Evolutionary conservation across 352 stramenopile genomes (phyloP).

Genomic region (Phytophthora quininea): DNA sequence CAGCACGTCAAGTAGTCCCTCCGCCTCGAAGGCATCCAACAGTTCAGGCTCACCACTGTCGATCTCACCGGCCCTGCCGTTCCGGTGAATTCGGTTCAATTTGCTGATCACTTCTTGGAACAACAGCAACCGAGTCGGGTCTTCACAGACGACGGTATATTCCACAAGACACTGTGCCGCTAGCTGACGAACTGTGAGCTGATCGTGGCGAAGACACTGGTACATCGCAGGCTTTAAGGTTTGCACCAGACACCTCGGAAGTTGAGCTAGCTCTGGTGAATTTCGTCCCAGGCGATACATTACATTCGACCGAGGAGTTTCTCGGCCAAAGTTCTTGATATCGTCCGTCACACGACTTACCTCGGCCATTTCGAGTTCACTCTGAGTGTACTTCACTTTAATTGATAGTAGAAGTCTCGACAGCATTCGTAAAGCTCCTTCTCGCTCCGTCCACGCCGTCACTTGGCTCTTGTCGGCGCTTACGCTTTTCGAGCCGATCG

Average conservation of each 20-base stretch:
- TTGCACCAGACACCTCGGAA: slow-evolving; percentile 37
- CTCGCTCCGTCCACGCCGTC: slow-evolving; percentile 48
- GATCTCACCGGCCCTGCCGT: slow-evolving; percentile 4
- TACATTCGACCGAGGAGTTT: neutral
- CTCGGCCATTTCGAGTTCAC: slow-evolving; percentile 10
- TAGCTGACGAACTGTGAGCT: slow-evolving; percentile 60
- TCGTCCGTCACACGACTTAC: slow-evolving; percentile 30
- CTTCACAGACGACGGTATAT: slow-evolving; percentile 58
- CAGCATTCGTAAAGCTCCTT: slow-evolving; percentile 56
- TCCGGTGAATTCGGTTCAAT: slow-evolving; percentile 61
- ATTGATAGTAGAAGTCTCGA: slow-evolving; percentile 43
- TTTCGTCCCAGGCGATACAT: slow-evolving; percentile 40
- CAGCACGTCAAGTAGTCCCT: slow-evolving; percentile 72
- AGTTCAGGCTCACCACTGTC: slow-evolving; percentile 26
- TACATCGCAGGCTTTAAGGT: slow-evolving; percentile 65
- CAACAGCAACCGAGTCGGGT: slow-evolving; percentile 50
- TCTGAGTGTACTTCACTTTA: slow-evolving; percentile 10
- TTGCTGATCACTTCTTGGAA: slow-evolving; percentile 85
- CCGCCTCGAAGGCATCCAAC: slow-evolving; percentile 58
- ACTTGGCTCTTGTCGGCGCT: slow-evolving; percentile 28
- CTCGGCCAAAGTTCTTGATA: slow-evolving; percentile 31
- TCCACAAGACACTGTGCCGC: slow-evolving; percentile 54
- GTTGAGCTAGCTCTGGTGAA: slow-evolving; percentile 15
- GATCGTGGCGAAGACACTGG: slow-evolving; percentile 55
- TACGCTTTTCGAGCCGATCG: slow-evolving; percentile 29